These are phyloP conservation scores for Trichomonascaceae sp. DNA, from an alignment of 1,139 yeast species.

Conservation along the genomic window DNA sequence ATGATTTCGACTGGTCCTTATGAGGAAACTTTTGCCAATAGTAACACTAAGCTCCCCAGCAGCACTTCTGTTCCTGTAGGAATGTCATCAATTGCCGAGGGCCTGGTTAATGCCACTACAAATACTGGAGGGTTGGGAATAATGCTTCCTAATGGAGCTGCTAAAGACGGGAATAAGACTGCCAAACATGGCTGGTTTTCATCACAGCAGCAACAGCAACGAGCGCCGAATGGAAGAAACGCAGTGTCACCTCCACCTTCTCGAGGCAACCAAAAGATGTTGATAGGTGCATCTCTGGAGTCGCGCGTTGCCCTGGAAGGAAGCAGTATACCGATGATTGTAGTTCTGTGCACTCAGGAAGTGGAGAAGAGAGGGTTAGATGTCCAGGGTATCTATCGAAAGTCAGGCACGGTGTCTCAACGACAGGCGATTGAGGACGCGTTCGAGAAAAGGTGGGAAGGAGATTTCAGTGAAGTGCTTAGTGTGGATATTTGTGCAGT, in stretches of 20 bases:
- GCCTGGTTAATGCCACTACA: conserved; percentile 11
- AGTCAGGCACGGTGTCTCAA: conserved; percentile 82
- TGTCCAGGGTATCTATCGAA: conserved; percentile 82
- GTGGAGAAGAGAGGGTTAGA: conserved; percentile 70
- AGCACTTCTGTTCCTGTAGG: conserved; percentile 8
- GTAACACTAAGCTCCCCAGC: conserved; percentile 1
- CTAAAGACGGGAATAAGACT: conserved; percentile 6
- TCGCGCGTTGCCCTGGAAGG: conserved; percentile 48
- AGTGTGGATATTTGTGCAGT: conserved; percentile 78
- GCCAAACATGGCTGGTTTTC: conserved; percentile 7
- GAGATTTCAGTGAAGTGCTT: conserved; percentile 38
- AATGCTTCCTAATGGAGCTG: conserved; percentile 13
- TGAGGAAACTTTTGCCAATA: not conserved
- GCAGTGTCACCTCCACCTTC: not conserved
- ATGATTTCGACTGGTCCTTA: conserved; percentile 6
- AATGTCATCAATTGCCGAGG: conserved; percentile 8
- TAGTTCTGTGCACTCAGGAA: conserved; percentile 67
- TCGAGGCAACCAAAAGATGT: conserved; percentile 8
- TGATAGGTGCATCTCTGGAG: conserved; percentile 27
- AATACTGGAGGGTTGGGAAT: conserved; percentile 19
- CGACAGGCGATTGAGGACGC: conserved; percentile 46
- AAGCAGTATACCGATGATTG: conserved; percentile 58
- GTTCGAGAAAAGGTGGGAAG: conserved; percentile 32
- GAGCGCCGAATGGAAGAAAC: not conserved
- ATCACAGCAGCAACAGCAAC: not conserved